Evolutionary conservation across 2,329 filamentous ascomycete genomes (phyloP).

Genomic region (Calonectria fujianensis): DNA sequence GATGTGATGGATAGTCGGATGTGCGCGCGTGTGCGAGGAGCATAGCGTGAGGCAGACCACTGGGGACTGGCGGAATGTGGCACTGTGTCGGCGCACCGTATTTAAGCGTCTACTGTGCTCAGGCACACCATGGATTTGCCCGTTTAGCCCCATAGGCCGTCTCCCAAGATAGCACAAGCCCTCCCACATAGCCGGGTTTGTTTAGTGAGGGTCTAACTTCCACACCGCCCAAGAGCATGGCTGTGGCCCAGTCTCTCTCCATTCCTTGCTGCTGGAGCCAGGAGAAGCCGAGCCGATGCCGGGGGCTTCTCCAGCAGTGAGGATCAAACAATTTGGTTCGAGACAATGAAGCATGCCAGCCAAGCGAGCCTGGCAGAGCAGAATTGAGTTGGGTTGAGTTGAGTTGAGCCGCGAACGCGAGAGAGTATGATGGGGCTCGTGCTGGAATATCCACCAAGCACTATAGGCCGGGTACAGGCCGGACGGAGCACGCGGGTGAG

Average conservation of each 20-base stretch:
- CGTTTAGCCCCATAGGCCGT: slow-evolving; percentile 24
- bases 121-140: slow-evolving; percentile 31
- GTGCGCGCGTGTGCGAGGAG: slow-evolving; percentile 30
- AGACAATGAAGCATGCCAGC: slow-evolving; percentile 17
- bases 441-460: not conserved
- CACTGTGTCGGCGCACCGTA: slow-evolving; percentile 34
- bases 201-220: slow-evolving; percentile 14
- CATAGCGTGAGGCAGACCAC: slow-evolving; percentile 34
- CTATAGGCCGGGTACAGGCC: slow-evolving; percentile 8
- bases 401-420: not conserved
- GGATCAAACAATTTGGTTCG: slow-evolving; percentile 8
- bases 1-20: slow-evolving; percentile 28
- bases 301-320: not conserved
- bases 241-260: slow-evolving; percentile 18
- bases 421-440: not conserved
- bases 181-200: slow-evolving; percentile 28
- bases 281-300: slow-evolving; percentile 9
- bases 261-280: slow-evolving; percentile 7
- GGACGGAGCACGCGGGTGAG: slow-evolving; percentile 18
- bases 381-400: too few species aligned
- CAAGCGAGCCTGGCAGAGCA: not conserved
- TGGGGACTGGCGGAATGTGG: slow-evolving; percentile 6
- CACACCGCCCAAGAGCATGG: slow-evolving; percentile 18
- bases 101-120: slow-evolving; percentile 36
- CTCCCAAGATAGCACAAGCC: slow-evolving; percentile 24